A percentile compares a stretch with the other conserved stretches of the same genome.
phyloP scores from a whole-genome alignment of 257 asterid genomes.

The Lycium ferocissimum region DNA sequence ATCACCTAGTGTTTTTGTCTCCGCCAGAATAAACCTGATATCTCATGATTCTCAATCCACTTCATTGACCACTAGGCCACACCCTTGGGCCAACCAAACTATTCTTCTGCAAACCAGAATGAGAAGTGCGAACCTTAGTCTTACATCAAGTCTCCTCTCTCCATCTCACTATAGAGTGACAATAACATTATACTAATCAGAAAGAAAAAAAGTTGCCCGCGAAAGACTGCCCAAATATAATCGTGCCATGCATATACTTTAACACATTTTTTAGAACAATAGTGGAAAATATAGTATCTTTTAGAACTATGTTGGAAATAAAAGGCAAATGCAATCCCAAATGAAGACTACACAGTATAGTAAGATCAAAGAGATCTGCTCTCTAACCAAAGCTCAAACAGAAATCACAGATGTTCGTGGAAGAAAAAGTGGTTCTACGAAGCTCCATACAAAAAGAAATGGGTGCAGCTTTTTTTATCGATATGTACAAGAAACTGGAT shows the following conservation, averaged over 20 bases:
- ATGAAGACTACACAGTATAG: slow-evolving; percentile 21
- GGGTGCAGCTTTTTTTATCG: neutral
- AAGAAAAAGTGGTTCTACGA: neutral
- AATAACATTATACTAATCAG: neutral
- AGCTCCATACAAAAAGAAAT: slow-evolving; percentile 16
- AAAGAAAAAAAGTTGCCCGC: neutral
- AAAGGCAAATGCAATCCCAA: neutral
- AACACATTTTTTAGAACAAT: neutral
- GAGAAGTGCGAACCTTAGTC: neutral
- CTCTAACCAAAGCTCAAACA: neutral
- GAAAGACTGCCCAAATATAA: slow-evolving; percentile 11
- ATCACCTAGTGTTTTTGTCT: neutral
- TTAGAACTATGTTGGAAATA: neutral
- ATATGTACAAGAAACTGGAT: neutral
- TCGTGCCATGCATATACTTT: slow-evolving; percentile 4
- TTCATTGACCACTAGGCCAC: slow-evolving; percentile 16
- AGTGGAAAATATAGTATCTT: neutral
- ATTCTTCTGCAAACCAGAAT: slow-evolving; percentile 1
- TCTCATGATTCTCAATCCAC: neutral
- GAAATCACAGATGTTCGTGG: slow-evolving; percentile 7
- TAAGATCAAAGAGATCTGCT: slow-evolving; percentile 5
- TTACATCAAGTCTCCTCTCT: neutral
- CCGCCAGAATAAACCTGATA: neutral
- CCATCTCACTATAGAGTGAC: neutral
- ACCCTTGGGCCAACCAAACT: slow-evolving; percentile 10